Evolutionary conservation across 1,139 yeast species (phyloP), one percentile per base, ranked within the genome.

Genomic region (Blastobotrys apis): DNA sequence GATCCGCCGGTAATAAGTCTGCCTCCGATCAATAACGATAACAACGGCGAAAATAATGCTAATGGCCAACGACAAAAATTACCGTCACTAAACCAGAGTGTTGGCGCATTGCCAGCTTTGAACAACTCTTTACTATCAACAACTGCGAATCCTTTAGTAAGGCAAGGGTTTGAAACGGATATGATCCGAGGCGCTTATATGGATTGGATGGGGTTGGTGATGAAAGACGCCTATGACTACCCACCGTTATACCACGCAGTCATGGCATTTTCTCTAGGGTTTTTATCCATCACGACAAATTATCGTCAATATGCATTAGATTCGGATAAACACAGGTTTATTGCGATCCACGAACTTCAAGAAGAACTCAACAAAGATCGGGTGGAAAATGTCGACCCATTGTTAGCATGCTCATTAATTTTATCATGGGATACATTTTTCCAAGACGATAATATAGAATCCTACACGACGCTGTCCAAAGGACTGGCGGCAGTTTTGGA

Each of bases 391-490:
- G 52, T 59, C 9, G 65, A 62, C 36, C 55, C 62, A 4, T 45
- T 62, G 13, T 41, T 62, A 17, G 53, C 59, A 5, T 51, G 63
- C 15, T 57, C 63, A n/a, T 44, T 62, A 23, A 51, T 62, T 17
- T 45, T 62, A 15, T 57, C 62, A 2, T 62, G 65, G 66, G 65
- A 60, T 39, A 55, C 56, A n/a, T 59, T 62, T 39, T 49, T 58
- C 34, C 64, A 62, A 37, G 60, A 57, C 31, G 58, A 58, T 17
- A 57, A 54, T 30, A 47, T 59, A 35, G 52, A 53, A 47, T 45
- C 57, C 9, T 62, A 59, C 43, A 55, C 58, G 36, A 52, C 60
- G 9, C 49, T 62, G 36, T 53, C 62, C 13, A 55, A 58, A 39
- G 64, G 65, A 2, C 45, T 62, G 25, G 62, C 59, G 4, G 64